Percentiles rank a stretch among this genome's conserved stretches.
phyloP scores from a whole-genome alignment of 139 green algal genomes.

The Mesotaenium endlicherianum region DNA sequence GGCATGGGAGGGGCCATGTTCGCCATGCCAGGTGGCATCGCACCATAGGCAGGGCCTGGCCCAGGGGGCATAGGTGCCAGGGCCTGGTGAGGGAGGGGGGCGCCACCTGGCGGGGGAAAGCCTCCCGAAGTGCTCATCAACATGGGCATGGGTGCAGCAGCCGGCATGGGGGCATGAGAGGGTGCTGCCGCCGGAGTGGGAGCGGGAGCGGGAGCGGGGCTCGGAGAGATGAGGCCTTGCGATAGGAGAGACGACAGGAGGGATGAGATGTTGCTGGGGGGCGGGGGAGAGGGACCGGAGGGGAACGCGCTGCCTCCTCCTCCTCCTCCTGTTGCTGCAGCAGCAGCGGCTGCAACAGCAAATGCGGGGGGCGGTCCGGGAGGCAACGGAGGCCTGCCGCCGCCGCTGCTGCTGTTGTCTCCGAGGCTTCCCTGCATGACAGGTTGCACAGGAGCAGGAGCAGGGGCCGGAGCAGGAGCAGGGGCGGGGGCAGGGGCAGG shows the following conservation, averaged over 20 bases:
- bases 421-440: neutral
- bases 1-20: too few relatives aligned
- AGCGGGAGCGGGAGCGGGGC: too few relatives aligned
- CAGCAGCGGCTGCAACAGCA: neutral
- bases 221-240: too few relatives aligned
- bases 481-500: neutral
- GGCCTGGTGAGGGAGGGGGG: too few relatives aligned
- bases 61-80: too few relatives aligned
- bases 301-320: neutral
- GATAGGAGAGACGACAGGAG: too few relatives aligned
- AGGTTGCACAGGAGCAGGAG: neutral
- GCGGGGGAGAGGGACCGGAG: neutral
- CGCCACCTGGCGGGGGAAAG: too few relatives aligned
- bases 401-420: neutral
- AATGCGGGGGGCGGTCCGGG: constrained; percentile 1
- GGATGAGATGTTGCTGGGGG: neutral
- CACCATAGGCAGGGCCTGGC: too few relatives aligned
- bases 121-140: too few relatives aligned
- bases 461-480: neutral
- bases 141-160: too few relatives aligned
- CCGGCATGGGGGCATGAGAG: neutral
- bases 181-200: neutral
- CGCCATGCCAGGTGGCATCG: too few relatives aligned
- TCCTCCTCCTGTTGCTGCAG: neutral
- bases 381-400: neutral